Evolutionary conservation across 2,329 filamentous ascomycete species (phyloP).

Genomic region (Fusarium floridanum): DNA sequence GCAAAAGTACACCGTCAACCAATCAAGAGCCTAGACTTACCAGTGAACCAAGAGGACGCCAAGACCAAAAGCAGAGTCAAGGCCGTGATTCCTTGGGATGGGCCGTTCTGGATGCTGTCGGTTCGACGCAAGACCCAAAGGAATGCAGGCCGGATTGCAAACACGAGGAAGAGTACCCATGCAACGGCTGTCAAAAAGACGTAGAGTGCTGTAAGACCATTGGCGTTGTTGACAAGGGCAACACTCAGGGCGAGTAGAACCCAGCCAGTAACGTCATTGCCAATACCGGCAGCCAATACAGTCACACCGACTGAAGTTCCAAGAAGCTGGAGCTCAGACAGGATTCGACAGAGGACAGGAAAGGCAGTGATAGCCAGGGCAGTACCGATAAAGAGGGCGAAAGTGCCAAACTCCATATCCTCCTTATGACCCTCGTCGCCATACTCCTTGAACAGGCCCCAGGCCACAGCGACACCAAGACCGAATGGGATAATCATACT

Average conservation of each 20-base stretch:
- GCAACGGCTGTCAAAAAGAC: constrained; percentile 82
- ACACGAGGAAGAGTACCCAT: constrained; percentile 82
- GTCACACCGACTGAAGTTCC: constrained; percentile 87
- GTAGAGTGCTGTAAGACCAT: constrained; percentile 85
- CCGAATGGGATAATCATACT: constrained; percentile 89
- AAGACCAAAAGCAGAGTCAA: constrained; percentile 85
- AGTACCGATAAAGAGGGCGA: constrained; percentile 85
- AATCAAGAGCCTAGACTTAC: constrained; percentile 45
- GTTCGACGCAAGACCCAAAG: constrained; percentile 79
- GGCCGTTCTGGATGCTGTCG: constrained; percentile 87
- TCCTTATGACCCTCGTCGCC: constrained; percentile 56
- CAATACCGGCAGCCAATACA: constrained; percentile 89
- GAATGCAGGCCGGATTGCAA: constrained; percentile 79
- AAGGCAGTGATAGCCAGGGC: constrained; percentile 94
- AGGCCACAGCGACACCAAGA: constrained; percentile 83
- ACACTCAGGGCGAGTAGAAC: constrained; percentile 93
- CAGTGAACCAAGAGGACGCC: constrained; percentile 85
- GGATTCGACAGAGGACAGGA: constrained; percentile 91
- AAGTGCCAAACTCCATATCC: constrained; percentile 64
- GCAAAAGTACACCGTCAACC: background rate
- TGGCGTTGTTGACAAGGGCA: constrained; percentile 88
- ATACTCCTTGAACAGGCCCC: constrained; percentile 84
- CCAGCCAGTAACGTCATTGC: constrained; percentile 85
- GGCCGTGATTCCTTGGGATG: constrained; percentile 85
- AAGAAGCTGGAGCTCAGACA: constrained; percentile 90